Evolutionary conservation across 1,139 yeast species (phyloP).

Genomic region (Pichia sp.): DNA sequence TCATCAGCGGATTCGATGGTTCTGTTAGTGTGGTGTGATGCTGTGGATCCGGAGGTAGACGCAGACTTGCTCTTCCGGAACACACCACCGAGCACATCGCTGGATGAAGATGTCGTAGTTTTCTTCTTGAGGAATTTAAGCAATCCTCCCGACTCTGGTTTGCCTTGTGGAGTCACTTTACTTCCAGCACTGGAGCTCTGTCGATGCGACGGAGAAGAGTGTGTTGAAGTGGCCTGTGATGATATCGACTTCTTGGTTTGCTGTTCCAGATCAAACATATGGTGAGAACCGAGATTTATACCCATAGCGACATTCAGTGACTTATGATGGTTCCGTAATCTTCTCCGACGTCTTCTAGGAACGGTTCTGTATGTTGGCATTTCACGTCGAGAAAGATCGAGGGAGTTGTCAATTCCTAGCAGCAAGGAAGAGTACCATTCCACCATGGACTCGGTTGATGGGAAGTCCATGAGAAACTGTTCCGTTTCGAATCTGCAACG

Average conservation of each 20-base stretch:
- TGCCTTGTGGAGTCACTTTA: no score
- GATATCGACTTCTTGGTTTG: background rate
- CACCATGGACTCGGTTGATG: constrained; percentile 54
- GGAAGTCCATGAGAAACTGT: constrained; percentile 60
- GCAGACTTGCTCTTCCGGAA: no score
- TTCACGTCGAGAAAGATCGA: constrained; percentile 59
- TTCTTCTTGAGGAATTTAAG: background rate
- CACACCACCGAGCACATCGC: no score
- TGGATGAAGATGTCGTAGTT: background rate
- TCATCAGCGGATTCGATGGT: no score
- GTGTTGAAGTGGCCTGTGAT: no score
- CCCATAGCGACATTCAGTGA: constrained; percentile 6
- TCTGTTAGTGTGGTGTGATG: no score
- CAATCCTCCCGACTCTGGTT: background rate
- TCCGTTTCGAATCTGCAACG: constrained; percentile 67
- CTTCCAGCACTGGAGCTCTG: background rate
- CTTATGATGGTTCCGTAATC: constrained; percentile 5
- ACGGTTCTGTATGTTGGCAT: constrained; percentile 71
- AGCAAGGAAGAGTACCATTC: constrained; percentile 62
- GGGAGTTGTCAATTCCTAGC: constrained; percentile 62
- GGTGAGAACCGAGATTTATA: background rate
- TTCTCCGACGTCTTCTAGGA: constrained; percentile 61
- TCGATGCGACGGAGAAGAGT: no score
- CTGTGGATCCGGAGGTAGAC: no score
- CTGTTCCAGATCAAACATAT: background rate